Evolutionary conservation across 306 rosid genomes (phyloP).

Genomic region (Trifolium pratense): DNA sequence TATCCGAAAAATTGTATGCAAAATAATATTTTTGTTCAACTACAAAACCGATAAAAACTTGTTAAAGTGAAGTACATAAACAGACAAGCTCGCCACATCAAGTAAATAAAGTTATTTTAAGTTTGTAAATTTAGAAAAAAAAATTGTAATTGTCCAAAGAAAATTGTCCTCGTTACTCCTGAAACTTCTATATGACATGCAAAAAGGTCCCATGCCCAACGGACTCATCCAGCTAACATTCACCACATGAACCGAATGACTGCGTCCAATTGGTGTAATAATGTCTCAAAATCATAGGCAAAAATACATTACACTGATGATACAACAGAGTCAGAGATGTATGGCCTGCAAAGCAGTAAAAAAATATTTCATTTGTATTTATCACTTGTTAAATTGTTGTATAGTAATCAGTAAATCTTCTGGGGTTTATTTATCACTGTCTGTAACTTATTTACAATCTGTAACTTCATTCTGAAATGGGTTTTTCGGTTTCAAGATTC

Average conservation of each 20-base stretch:
- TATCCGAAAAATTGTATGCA: neutral
- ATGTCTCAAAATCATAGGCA: conserved; percentile 4
- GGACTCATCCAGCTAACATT: neutral
- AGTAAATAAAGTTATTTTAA: neutral
- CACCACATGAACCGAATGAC: neutral
- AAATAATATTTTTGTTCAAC: conserved; percentile 2
- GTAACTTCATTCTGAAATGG: neutral
- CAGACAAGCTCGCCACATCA: neutral
- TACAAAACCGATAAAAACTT: neutral
- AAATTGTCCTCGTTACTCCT: neutral
- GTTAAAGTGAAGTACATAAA: neutral
- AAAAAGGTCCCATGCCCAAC: neutral
- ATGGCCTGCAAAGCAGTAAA: conserved; percentile 18
- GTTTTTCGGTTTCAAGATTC: conserved; percentile 12
- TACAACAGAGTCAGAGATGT: conserved; percentile 3
- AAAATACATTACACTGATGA: neutral
- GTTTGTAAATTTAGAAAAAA: neutral
- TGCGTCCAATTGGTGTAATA: neutral
- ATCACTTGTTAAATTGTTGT: conserved; percentile 10
- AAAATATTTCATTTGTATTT: conserved; percentile 24
- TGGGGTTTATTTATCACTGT: conserved; percentile 23
- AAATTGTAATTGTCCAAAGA: neutral
- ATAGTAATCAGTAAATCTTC: neutral
- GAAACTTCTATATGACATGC: conserved; percentile 4
- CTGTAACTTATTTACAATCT: conserved; percentile 10